Conservation (phyloP, 352 stramenopile genomes). For the Globisporangium sylvaticum region DNA sequence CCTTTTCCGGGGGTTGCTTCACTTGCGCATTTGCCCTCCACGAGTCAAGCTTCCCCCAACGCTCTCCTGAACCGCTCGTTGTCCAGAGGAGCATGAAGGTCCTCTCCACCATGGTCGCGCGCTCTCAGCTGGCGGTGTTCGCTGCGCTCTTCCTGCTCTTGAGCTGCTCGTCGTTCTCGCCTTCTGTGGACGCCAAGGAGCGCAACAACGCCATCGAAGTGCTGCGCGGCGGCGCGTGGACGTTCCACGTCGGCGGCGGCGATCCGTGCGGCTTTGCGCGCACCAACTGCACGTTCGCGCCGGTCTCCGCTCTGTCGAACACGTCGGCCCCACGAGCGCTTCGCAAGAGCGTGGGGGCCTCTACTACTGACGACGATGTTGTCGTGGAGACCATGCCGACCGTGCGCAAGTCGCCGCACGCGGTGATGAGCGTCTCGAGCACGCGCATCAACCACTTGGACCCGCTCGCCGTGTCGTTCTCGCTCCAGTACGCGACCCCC, state of each 20-base stretch:
- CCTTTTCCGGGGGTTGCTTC: neutral
- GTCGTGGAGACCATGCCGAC: conserved; percentile 8
- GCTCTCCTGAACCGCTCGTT: no score
- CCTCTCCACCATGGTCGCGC: neutral
- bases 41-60: neutral
- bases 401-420: conserved; percentile 10
- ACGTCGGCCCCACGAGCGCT: neutral
- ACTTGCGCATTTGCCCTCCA: neutral
- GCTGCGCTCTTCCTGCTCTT: neutral
- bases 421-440: conserved; percentile 12
- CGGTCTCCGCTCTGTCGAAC: neutral
- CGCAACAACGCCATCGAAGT: conserved; percentile 8
- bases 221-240: conserved; percentile 12
- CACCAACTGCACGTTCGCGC: conserved; percentile 11
- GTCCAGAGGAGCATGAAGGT: neutral
- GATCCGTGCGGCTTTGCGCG: conserved; percentile 11
- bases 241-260: conserved; percentile 1
- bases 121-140: neutral
- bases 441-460: conserved; percentile 16
- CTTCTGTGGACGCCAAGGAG: neutral
- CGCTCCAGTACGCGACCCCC: conserved; percentile 11
- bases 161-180: neutral
- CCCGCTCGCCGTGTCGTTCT: conserved; percentile 11
- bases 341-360: neutral
- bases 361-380: neutral